These are phyloP conservation scores for Dothideomycetidae sp. DNA, from an alignment of 2,329 filamentous ascomycete species.

Conservation along the genomic window DNA sequence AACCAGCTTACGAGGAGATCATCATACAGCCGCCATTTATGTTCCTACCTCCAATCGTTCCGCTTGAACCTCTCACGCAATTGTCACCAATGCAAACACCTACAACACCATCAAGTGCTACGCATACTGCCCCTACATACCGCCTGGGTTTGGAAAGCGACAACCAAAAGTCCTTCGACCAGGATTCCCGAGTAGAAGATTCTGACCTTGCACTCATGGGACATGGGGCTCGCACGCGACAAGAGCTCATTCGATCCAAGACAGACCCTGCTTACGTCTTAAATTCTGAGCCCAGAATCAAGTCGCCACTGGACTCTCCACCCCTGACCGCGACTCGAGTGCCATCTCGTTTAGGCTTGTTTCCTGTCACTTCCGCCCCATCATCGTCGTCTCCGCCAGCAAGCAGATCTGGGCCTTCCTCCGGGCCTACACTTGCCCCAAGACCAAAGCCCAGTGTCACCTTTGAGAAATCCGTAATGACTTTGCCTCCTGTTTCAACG, in stretches of 20 bases:
- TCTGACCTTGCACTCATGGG: neutral
- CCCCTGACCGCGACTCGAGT: slow-evolving; percentile 2
- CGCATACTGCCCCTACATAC: neutral
- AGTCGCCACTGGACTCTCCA: slow-evolving; percentile 2
- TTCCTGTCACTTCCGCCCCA: slow-evolving; percentile 5
- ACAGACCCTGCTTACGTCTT: slow-evolving; percentile 6
- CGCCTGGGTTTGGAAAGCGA: neutral
- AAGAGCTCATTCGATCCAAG: slow-evolving; percentile 1
- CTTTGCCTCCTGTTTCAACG: neutral
- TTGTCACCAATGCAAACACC: neutral
- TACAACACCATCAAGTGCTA: neutral
- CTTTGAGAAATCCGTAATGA: neutral
- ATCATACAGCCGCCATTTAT: neutral
- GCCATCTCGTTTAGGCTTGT: slow-evolving; percentile 7
- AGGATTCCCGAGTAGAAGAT: neutral
- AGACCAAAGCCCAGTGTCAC: neutral
- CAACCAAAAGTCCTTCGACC: neutral
- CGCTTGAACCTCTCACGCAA: neutral
- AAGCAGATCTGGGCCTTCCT: too few relatives aligned
- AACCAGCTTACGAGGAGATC: neutral
- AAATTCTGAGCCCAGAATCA: neutral
- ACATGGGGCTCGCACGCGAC: neutral
- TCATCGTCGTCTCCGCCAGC: too few relatives aligned
- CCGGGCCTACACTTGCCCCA: neutral
- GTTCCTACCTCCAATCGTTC: neutral